Evolutionary conservation across 2,329 filamentous ascomycete genomes (phyloP).

Genomic region (Apiospora phragmitis): DNA sequence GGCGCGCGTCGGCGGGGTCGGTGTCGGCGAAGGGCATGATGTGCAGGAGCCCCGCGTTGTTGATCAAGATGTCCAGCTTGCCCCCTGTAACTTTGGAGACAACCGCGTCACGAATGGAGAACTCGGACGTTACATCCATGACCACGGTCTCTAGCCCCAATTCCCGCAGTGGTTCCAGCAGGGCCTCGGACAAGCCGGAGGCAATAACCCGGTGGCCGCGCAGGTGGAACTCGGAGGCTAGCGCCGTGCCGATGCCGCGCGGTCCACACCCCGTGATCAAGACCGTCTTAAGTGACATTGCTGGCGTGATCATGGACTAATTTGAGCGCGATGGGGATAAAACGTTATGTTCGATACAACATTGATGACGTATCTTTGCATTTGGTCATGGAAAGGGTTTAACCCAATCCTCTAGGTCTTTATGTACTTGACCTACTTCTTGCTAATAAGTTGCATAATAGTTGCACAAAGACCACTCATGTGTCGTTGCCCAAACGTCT

Average conservation of each 20-base stretch:
- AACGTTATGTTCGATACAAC: not conserved
- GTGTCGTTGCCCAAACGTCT: not conserved
- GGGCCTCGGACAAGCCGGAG: conserved; percentile 23
- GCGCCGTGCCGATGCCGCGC: conserved; percentile 25
- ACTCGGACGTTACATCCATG: conserved; percentile 26
- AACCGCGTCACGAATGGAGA: conserved; percentile 21
- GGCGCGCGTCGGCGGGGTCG: not conserved
- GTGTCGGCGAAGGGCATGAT: conserved; percentile 11
- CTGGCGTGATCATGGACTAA: not conserved
- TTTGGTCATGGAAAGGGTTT: not conserved
- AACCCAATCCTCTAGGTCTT: not conserved
- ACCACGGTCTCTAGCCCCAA: conserved; percentile 23
- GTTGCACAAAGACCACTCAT: not conserved
- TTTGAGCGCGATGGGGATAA: not conserved
- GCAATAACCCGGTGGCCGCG: conserved; percentile 32
- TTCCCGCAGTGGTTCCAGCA: conserved; percentile 19
- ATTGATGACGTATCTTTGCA: not conserved
- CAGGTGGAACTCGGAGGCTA: conserved; percentile 25
- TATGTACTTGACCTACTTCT: not conserved
- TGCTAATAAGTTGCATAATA: not conserved
- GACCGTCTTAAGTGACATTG: conserved; percentile 26
- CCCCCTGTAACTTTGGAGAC: conserved; percentile 20
- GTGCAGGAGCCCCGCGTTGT: conserved; percentile 23
- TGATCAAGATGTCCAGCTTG: conserved; percentile 26
- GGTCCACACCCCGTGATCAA: conserved; percentile 30